These are phyloP conservation scores for Penicillium cataractarum DNA, from an alignment of 495 filamentous ascomycete genomes.

Conservation along the genomic window DNA sequence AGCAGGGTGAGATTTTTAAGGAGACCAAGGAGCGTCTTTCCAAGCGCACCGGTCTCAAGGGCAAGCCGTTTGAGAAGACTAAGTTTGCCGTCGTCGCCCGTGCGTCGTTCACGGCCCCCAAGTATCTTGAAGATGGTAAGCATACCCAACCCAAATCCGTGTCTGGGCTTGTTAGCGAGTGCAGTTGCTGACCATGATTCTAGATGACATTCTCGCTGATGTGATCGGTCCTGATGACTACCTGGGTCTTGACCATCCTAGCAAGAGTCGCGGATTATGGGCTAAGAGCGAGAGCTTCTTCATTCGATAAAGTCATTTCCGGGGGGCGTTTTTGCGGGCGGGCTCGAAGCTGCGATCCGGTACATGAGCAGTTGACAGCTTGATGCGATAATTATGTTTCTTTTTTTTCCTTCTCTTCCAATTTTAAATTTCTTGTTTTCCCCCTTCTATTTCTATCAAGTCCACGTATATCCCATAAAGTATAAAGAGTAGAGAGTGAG, in stretches of 20 bases:
- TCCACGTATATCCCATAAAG: slow-evolving; percentile 12
- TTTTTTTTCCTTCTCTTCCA: slow-evolving; percentile 5
- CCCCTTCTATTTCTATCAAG: slow-evolving; percentile 11
- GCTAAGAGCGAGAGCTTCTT: slow-evolving; percentile 65
- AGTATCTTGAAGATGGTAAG: slow-evolving; percentile 88
- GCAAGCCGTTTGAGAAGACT: slow-evolving; percentile 98
- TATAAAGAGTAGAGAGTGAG: slow-evolving; percentile 19
- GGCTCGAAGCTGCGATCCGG: slow-evolving; percentile 30
- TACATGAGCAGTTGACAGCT: slow-evolving; percentile 32
- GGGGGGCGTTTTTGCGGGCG: slow-evolving; percentile 26
- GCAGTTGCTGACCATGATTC: slow-evolving; percentile 23
- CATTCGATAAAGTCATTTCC: slow-evolving; percentile 56
- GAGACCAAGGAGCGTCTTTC: slow-evolving; percentile 91
- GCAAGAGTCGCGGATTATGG: slow-evolving; percentile 66
- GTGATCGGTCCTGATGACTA: slow-evolving; percentile 72
- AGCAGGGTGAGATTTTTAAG: slow-evolving; percentile 79
- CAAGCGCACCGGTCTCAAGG: slow-evolving; percentile 89
- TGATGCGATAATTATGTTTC: slow-evolving; percentile 23
- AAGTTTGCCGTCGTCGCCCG: slow-evolving; percentile 86
- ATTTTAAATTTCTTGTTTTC: slow-evolving; percentile 5
- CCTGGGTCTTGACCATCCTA: slow-evolving; percentile 88
- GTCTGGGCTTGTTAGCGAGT: not conserved
- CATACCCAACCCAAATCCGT: not conserved
- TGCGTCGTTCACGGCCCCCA: slow-evolving; percentile 68
- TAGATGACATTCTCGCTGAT: slow-evolving; percentile 85